Base-by-base conservation (phyloP, 495 filamentous ascomycete species). In the Evansstolkia leycettana region DNA sequence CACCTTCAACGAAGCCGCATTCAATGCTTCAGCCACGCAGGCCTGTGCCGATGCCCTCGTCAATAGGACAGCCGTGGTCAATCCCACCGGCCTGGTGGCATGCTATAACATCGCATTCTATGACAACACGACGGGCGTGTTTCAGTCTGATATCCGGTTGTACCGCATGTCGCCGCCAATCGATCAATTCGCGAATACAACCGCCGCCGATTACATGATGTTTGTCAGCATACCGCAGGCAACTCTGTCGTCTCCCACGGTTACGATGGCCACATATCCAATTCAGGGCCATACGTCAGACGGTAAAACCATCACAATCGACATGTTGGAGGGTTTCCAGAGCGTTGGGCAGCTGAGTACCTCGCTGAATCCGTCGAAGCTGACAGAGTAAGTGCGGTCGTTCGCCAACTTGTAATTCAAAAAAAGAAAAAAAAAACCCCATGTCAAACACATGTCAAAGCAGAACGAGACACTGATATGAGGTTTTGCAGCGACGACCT, bases 101-200 rank as follows among this genome's bases (percentile, higher is more conserved):
- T 88, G 82, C 66, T 88, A 84, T 52, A 88, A 86, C 44, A 45
- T 88, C 2, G 73, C 71, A 12, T 65, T 64, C 15, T 61, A 80
- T 30, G 62, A 84, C 52, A 76, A 66, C 48, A 46, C 42, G 1
- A 73, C 67, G 5, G 82, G 82, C 7, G 58, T 73, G 1, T 86
- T 88, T 48, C 64, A 76, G 51, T 78, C 79, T 15, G 82, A 85
- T 47, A 38, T 86, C 14, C 65, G 80, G 36, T 58, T 86, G 31
- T 85, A 77, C 54, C 72, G 71, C 41, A 52, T 84, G 28, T 69
- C 69, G 7, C 45, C 50, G 7, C 66, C 80, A 17, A 67, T 55
- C 0, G 75, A 69, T 11, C 57, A 58, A 6, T 88, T 81, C 57
- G 41, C 55, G 25, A 65, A 65, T 5, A 64, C 83, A n/a, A 48